Base-by-base conservation (phyloP, 1,139 yeast species). In the Protomyces arabidopsidicola region DNA sequence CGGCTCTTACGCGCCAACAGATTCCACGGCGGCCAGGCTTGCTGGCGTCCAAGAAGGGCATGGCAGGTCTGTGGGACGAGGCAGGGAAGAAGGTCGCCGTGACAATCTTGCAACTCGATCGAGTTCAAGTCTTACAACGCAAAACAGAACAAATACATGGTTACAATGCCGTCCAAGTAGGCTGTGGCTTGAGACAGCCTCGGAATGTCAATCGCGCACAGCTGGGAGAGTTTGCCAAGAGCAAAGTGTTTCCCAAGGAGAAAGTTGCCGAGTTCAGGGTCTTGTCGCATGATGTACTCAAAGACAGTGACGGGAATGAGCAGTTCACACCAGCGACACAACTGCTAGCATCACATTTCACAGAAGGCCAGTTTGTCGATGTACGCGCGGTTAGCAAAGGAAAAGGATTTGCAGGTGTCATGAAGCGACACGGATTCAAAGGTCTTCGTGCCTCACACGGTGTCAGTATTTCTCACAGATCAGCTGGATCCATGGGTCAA, bases 351-450 rank as follows among this genome's bases (percentile, higher is more conserved):
- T 90, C 89, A 71, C 93, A 87, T 75, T 91, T 93, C 74, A 81
- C 84, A 64, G 81, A 79, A 20, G 98, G 98, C 31, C 95, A 90
- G 74, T 81, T 79, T 67, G 93, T 93, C 34, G 98, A 93, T 73
- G 78, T 89, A 60, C 81, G 85, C 72, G 87, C 91, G 14, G 80
- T 82, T 22, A 81, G 95, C 57, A 93, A 90, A 75, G 99, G 98
- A 77, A 93, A 95, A 77, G 99, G 99, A 16, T 90, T 90, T 75
- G 90, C 93, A 22, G 99, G 99, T 84, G 98, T 93, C 22, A 93
- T 93, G 97, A 93, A 93, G 75, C 85, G 97, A 77, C 88, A 88
- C 80, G 88, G 90, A n/a, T 93, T 93, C 77, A 79, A 79, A 62
- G 98, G 98, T 80, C 84, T 89, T 75, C 83, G 84, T 59, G 98